Evolutionary conservation across 2,329 filamentous ascomycete species (phyloP), one percentile per base, ranked within the genome.

Genomic region (Plectosphaerella plurivora): DNA sequence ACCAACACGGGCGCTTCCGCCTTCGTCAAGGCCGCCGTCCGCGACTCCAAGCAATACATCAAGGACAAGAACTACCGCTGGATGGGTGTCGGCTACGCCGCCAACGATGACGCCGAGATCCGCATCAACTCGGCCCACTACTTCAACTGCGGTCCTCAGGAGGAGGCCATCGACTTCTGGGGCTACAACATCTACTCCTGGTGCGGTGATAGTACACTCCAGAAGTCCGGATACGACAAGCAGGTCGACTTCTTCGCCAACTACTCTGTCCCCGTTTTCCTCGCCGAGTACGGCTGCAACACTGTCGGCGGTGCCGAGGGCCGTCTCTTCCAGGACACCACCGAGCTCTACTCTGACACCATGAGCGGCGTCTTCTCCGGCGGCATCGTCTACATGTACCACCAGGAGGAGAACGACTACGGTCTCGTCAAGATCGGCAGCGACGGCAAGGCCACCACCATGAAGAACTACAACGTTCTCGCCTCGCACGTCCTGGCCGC

Each of bases 181-280:
- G 94, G 94, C 54, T 97, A 97, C 87, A 99, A 99, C 81, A 96
- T 97, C 75, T 99, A 99, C 82, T 96, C 92, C 50, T 99, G 94
- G 94, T 99, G 94, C 70, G 94, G 93, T 61, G 71, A 92, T 61
- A 96, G 89, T 65, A 83, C 77, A 63, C 94, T 88, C 75, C 66
- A 77, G 36, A 67, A 78, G 54, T 97, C 94, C 4, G 90, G 91
- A 51, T 99, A 92, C 74, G 78, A 87, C 59, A 79, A 84, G 52
- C 88, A 93, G 69, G 91, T 91, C 61, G 72, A 89, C 59, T 93
- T 97, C 74, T 99, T 97, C 77, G 70, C 78, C 54, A 83, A 87
- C 68, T 99, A 94, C 80, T 90, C 89, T 10, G 90, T 97, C 3
- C 94, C 94, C 46, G 89, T 91, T 64, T 99, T 99, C 86, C 97